Evolutionary conservation across 2,329 filamentous ascomycete genomes (phyloP), one percentile per base, ranked within the genome.

Genomic region (Claviceps cyperi): DNA sequence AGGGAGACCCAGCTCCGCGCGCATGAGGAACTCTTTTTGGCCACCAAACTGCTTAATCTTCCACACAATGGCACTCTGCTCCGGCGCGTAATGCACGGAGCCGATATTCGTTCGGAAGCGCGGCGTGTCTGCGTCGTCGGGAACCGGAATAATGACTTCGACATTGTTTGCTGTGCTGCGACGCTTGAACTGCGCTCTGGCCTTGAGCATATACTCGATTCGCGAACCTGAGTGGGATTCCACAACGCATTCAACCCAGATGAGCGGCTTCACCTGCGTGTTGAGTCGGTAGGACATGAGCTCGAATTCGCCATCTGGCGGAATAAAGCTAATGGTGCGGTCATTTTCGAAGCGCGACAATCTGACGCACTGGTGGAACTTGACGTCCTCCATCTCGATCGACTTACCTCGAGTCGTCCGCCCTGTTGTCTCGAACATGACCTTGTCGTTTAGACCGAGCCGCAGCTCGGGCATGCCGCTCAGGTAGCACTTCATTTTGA

Each of bases 11-110:
- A 98, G 76, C 71, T 98, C 92, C 17, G 92, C 92, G 51, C 92
- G 85, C 92, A 98, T 98, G 59, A 98, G 75, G 62, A 98, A 98
- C 64, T 98, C 92, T 69, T 98, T 98, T 59, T 83, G 81, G n/a
- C 92, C 92, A 43, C 92, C 92, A 67, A 98, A 98, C 62, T 98
- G 92, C 75, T 98, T 98, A 67, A 98, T 98, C 75, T 98, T 98
- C 92, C 92, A 98, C 47, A 98, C 86, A 59, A 98, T 98, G 52
- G 91, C 91, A 55, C 87, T 94, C 63, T 95, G 91, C 68, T 98
- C 92, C 0, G 92, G 92, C 4, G 91, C 91, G 64, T 98, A 98
- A 70, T 98, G 92, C 13, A 98, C 92, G 32, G 85, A 88, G 50
- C 92, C 92, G 54, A 98, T 94, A 65, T 97, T 98, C 37, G 92